Evolutionary conservation across 2,329 filamentous ascomycete species (phyloP).

Genomic region (Ilyonectria destructans): DNA sequence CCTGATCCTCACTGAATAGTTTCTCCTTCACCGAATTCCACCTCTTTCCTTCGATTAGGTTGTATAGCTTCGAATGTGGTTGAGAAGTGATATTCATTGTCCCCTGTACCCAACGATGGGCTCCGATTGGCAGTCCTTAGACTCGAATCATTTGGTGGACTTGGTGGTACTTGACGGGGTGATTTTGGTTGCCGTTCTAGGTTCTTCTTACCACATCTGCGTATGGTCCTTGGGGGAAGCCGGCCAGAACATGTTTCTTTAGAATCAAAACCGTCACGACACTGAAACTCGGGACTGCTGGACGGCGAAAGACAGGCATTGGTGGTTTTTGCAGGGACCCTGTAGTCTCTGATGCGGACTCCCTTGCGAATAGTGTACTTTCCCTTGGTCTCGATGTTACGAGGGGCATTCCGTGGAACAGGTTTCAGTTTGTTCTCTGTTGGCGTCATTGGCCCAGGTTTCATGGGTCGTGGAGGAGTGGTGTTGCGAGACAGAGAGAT

Average conservation of each 20-base stretch:
- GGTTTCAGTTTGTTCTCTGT: slow-evolving; percentile 40
- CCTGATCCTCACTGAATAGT: background rate
- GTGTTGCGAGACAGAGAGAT: background rate
- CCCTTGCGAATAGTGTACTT: slow-evolving; percentile 50
- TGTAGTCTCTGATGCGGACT: slow-evolving; percentile 51
- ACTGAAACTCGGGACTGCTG: slow-evolving; percentile 46
- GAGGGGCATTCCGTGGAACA: slow-evolving; percentile 48
- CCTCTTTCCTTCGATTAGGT: background rate
- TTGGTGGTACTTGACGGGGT: background rate
- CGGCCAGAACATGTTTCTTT: slow-evolving; percentile 39
- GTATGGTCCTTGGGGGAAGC: slow-evolving; percentile 33
- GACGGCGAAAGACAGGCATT: slow-evolving; percentile 5
- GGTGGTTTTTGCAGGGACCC: slow-evolving; percentile 34
- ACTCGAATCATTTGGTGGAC: background rate
- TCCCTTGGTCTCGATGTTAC: slow-evolving; percentile 47
- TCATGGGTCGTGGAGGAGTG: background rate
- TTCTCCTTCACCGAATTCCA: background rate
- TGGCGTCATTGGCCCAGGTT: background rate
- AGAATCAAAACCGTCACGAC: slow-evolving; percentile 52
- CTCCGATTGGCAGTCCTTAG: slow-evolving; percentile 6
- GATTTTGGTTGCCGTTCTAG: background rate
- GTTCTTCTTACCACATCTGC: background rate
- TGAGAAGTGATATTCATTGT: background rate
- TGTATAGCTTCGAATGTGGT: background rate
- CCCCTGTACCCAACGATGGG: slow-evolving; percentile 29